Conservation (phyloP, 306 rosid species). For the Canavalia gladiata region DNA sequence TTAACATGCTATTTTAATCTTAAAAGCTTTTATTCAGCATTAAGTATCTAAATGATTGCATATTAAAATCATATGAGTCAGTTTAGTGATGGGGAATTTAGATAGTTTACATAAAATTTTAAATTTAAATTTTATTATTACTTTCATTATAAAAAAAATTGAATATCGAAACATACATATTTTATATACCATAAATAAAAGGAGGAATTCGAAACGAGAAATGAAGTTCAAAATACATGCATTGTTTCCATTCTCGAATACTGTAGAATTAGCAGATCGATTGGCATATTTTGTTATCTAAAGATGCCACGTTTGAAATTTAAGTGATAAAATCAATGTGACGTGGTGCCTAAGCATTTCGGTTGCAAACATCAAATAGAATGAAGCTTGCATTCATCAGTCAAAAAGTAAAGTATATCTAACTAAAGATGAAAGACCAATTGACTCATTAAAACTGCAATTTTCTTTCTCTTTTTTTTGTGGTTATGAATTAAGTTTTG, state of each 20-base stretch:
- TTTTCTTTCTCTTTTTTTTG: not conserved
- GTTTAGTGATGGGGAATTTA: no score
- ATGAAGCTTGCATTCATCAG: not conserved
- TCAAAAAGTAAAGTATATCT: conserved; percentile 20
- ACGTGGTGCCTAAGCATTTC: conserved; percentile 7
- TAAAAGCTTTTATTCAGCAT: not conserved
- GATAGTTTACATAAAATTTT: no score
- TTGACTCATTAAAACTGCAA: not conserved
- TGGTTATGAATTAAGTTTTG: not conserved
- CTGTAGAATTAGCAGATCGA: not conserved
- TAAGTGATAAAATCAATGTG: conserved; percentile 7
- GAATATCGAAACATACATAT: not conserved
- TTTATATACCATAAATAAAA: no score
- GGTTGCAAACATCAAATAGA: not conserved
- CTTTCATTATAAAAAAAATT: not conserved
- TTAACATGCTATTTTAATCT: not conserved
- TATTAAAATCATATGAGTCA: no score
- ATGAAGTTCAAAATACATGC: not conserved
- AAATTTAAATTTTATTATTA: no score
- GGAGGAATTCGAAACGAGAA: not conserved
- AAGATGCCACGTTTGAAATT: not conserved
- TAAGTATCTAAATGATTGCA: not conserved
- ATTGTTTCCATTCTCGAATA: not conserved
- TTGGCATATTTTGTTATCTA: not conserved
- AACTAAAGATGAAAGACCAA: not conserved